These are phyloP conservation scores for Pythium brachiatum DNA, from an alignment of 352 stramenopile genomes.

Conservation along the genomic window DNA sequence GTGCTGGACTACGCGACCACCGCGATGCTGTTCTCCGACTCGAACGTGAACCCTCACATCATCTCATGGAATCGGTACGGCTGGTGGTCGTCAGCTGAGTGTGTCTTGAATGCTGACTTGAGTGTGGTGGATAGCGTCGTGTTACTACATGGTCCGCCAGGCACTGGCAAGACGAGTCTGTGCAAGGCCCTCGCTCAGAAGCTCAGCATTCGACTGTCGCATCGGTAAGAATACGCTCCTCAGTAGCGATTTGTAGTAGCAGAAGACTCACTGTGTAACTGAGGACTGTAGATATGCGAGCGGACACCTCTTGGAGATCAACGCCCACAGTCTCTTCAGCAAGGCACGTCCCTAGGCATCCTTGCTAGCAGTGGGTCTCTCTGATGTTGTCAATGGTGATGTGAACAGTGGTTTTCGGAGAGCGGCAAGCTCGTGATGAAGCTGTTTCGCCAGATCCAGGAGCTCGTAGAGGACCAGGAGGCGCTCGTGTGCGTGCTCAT, in stretches of 20 bases:
- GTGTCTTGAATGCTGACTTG: background rate
- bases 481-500: conserved; percentile 91
- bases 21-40: conserved; percentile 88
- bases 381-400: no score
- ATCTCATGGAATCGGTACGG: conserved; percentile 89
- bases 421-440: conserved; percentile 92
- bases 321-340: conserved; percentile 92
- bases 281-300: conserved; percentile 44
- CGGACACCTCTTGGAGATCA: conserved; percentile 89
- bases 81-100: no score
- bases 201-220: conserved; percentile 82
- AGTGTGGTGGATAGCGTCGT: conserved; percentile 48
- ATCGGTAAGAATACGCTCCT: conserved; percentile 51
- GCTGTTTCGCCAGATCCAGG: conserved; percentile 89
- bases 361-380: no score
- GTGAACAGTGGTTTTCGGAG: conserved; percentile 94
- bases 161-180: conserved; percentile 92
- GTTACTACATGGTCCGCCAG: conserved; percentile 89
- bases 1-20: conserved; percentile 89
- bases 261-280: background rate
- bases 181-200: conserved; percentile 92
- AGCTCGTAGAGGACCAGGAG: conserved; percentile 88
- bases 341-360: conserved; percentile 50
- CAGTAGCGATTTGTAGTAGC: no score
- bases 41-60: conserved; percentile 82